Base-by-base conservation (phyloP, 2,329 filamentous ascomycete species). In the Pyrenochaeta sp. region DNA sequence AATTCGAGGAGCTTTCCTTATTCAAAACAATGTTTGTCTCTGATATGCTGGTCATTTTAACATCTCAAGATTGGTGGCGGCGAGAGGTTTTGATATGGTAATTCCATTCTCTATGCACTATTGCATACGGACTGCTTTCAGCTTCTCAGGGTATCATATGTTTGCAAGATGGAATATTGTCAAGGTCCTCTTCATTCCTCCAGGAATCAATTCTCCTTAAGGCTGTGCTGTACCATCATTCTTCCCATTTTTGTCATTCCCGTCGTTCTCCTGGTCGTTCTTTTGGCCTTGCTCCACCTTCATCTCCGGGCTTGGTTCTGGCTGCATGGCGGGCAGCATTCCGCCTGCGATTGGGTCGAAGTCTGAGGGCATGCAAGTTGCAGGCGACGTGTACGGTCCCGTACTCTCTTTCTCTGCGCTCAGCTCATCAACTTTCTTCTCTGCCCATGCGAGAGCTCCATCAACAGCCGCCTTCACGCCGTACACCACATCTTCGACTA, bases 291-390 rank as follows among this genome's bases (percentile, higher is more conserved):
- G 7, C 18, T 19, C 17, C 30, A 8, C 18, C 11, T 3, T 23
- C 34, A 9, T 44, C 9, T 18, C 35, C 11, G 28, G 17, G 26
- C 13, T 2, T 37, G 37, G n/a, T 4, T 23, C 19, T 38, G 30
- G n/a, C 21, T 30, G 48, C 30, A 61, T 42, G 3, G 58, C 56
- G 18, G 65, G 56, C 14, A 68, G 35, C 8, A 67, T 55, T 7
- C 63, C 65, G 13, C 44, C 60, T 1, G 61, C 65, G 31, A 72
- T 68, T 0, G 50, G 48, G 51, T 71, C 68, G 9, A 72, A 47
- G 35, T 72, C 67, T 6, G 61, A 67, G 11, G 61, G 60, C 10
- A 55, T 55, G 41, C 67, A 69, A 10, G 61, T 69, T 9, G 57
- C 61, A 4, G 58, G 61, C 15, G 60, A 67, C 4, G 55, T 39